A percentile compares a stretch with the other conserved stretches of the same genome.
Evolutionary conservation across 495 filamentous ascomycete genomes (phyloP).

Genomic region (Platismatia glauca): DNA sequence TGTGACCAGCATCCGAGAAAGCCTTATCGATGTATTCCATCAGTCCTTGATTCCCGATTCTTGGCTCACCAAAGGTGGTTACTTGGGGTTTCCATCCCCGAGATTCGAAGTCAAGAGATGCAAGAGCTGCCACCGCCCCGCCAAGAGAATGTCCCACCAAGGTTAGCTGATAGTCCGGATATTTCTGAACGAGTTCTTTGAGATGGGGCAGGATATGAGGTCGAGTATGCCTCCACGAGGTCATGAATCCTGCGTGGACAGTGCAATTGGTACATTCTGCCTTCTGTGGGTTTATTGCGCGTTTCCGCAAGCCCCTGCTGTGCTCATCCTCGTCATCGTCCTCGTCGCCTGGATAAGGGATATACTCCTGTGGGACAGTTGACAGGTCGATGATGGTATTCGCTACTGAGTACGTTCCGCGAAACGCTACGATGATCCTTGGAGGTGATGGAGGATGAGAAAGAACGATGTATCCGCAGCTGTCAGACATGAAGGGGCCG

Average conservation of each 20-base stretch:
- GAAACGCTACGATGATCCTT: conserved; percentile 82
- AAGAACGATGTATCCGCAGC: conserved; percentile 86
- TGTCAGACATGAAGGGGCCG: conserved; percentile 76
- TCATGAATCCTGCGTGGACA: conserved; percentile 84
- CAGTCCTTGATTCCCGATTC: conserved; percentile 68
- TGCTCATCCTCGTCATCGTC: conserved; percentile 24
- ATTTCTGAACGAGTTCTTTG: conserved; percentile 38
- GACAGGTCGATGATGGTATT: conserved; percentile 86
- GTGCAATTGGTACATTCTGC: conserved; percentile 69
- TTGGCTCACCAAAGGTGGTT: conserved; percentile 90
- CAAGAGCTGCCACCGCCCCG: conserved; percentile 83
- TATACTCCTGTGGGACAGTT: conserved; percentile 79
- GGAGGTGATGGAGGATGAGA: conserved; percentile 53
- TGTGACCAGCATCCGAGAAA: conserved; percentile 38
- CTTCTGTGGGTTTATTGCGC: conserved; percentile 23
- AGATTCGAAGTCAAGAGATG: conserved; percentile 63
- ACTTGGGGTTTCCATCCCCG: conserved; percentile 63
- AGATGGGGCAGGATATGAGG: conserved; percentile 53
- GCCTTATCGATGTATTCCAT: conserved; percentile 55
- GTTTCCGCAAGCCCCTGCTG: conserved; percentile 9
- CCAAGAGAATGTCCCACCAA: conserved; percentile 88
- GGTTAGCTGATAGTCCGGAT: conserved; percentile 63
- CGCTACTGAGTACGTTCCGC: conserved; percentile 86
- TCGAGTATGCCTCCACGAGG: conserved; percentile 69
- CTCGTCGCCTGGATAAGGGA: conserved; percentile 64